Percentiles rank a stretch among this genome's conserved stretches.
Conservation (phyloP, 805 yeast species). For the Candida adriatica region DNA sequence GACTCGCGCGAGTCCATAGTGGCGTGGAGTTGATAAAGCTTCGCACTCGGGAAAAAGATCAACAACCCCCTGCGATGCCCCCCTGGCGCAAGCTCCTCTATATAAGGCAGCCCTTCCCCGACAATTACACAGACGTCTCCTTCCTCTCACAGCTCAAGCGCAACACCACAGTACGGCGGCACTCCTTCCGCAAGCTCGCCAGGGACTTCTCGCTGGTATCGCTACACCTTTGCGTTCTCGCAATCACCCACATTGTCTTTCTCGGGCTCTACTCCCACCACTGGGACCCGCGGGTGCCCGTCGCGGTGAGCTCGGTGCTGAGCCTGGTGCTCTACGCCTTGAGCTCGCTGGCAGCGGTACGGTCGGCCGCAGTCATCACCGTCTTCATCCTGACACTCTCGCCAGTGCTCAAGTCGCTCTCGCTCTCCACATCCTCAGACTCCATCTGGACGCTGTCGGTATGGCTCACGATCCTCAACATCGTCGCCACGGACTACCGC, state of each 20-base stretch:
- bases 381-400: slow-evolving; percentile 72
- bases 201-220: slow-evolving; percentile 65
- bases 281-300: slow-evolving; percentile 45
- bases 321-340: slow-evolving; percentile 7
- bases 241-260: slow-evolving; percentile 64
- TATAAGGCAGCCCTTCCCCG: slow-evolving; percentile 81
- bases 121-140: slow-evolving; percentile 78
- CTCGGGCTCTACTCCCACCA: slow-evolving; percentile 43
- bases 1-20: no score
- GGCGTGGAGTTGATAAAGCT: no score
- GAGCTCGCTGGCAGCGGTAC: slow-evolving; percentile 28
- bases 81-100: slow-evolving; percentile 86
- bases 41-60: no score
- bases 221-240: slow-evolving; percentile 56
- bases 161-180: slow-evolving; percentile 65
- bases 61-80: no score
- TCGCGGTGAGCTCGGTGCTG: slow-evolving; percentile 15
- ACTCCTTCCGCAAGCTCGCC: slow-evolving; percentile 58
- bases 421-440: slow-evolving; percentile 85
- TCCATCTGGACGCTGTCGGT: slow-evolving; percentile 90
- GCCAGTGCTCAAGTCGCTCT: slow-evolving; percentile 83
- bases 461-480: slow-evolving; percentile 66
- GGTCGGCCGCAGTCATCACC: slow-evolving; percentile 62
- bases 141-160: slow-evolving; percentile 76
- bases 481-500: slow-evolving; percentile 63